A percentile compares a stretch with the other conserved stretches of the same genome.
Evolutionary conservation across 768 basidiomycete species (phyloP).

Genomic region (Postia placenta): DNA sequence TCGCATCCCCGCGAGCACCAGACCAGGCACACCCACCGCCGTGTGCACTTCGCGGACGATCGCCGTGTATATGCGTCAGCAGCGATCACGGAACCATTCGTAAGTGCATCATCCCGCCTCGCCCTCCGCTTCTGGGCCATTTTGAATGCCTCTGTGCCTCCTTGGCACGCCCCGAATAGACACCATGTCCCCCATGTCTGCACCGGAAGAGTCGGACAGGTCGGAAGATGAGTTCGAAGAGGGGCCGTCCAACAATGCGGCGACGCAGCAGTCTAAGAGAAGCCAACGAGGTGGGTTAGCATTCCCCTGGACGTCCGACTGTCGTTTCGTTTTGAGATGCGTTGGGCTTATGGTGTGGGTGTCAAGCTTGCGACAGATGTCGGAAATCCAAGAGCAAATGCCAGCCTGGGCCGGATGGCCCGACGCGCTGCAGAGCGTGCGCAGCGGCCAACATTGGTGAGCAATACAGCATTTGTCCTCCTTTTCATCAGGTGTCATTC

Average conservation of each 20-base stretch:
- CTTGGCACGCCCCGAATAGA: not conserved
- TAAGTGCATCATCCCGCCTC: too few relatives aligned
- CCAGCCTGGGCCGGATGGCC: constrained; percentile 55
- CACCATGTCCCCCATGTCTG: not conserved
- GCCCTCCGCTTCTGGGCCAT: too few relatives aligned
- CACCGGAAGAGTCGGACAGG: not conserved
- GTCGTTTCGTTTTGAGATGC: too few relatives aligned
- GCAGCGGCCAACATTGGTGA: constrained; percentile 36
- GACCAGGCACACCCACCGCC: too few relatives aligned
- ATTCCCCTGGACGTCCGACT: too few relatives aligned
- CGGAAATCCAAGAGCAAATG: constrained; percentile 87
- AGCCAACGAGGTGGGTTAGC: not conserved
- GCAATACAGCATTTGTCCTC: not conserved
- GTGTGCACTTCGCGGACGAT: too few relatives aligned
- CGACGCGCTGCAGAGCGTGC: constrained; percentile 57
- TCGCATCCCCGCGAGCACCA: too few relatives aligned
- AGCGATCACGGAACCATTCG: too few relatives aligned
- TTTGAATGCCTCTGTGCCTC: not conserved
- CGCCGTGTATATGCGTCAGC: too few relatives aligned
- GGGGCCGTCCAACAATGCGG: not conserved
- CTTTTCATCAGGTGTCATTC: constrained; percentile 2
- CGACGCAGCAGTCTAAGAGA: not conserved
- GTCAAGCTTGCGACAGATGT: constrained; percentile 80
- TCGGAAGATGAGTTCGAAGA: constrained; percentile 2
- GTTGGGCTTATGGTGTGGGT: too few relatives aligned